These are phyloP conservation scores for Nelumbo lutea DNA, from an alignment of 164 flowering plant genomes.

Conservation along the genomic window DNA sequence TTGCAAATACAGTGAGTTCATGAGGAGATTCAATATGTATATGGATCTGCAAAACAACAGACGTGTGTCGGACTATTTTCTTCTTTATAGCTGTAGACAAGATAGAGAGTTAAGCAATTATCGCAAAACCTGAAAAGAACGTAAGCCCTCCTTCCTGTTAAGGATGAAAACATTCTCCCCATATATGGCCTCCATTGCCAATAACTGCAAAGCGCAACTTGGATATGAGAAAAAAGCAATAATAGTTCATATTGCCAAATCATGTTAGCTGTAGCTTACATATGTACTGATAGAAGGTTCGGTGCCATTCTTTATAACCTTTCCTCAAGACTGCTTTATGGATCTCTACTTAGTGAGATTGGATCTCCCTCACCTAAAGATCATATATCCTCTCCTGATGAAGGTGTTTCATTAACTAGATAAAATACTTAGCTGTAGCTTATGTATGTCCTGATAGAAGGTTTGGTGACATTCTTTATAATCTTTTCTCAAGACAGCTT, in stretches of 20 bases:
- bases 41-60: slow-evolving; percentile 47
- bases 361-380: too few relatives aligned
- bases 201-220: slow-evolving; percentile 43
- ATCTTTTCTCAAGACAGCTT: too few relatives aligned
- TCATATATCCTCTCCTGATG: too few relatives aligned
- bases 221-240: slow-evolving; percentile 1
- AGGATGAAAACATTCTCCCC: slow-evolving; percentile 51
- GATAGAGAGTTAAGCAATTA: neutral
- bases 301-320: too few relatives aligned
- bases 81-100: neutral
- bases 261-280: too few relatives aligned
- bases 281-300: too few relatives aligned
- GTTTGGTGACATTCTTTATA: too few relatives aligned
- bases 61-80: slow-evolving; percentile 5
- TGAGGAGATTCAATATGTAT: slow-evolving; percentile 48
- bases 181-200: slow-evolving; percentile 79
- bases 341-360: too few relatives aligned
- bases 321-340: too few relatives aligned
- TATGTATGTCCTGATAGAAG: too few relatives aligned
- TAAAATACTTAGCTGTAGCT: too few relatives aligned
- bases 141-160: slow-evolving; percentile 38
- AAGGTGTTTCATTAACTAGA: too few relatives aligned
- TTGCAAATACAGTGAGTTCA: slow-evolving; percentile 44
- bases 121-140: slow-evolving; percentile 52
- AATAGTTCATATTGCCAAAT: neutral